Evolutionary conservation across 2,329 filamentous ascomycete species (phyloP).

Genomic region (Ceratocystis harringtonii): DNA sequence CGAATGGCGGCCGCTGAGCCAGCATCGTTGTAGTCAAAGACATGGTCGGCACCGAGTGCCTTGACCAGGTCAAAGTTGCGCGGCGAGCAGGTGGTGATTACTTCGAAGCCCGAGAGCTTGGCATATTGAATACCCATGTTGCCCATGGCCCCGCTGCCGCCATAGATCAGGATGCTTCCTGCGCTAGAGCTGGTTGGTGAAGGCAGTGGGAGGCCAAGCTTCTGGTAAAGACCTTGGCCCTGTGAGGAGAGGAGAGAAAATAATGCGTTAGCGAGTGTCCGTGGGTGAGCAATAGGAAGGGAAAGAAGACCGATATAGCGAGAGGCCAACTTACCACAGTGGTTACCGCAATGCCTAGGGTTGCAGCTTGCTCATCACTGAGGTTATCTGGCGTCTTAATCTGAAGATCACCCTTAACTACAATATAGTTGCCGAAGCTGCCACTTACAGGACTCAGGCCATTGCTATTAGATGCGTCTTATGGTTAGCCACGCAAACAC

Average conservation of each 20-base stretch:
- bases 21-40: constrained; percentile 32
- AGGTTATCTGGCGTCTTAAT: constrained; percentile 32
- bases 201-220: constrained; percentile 33
- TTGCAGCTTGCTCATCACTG: constrained; percentile 33
- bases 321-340: constrained; percentile 25
- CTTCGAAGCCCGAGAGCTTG: constrained; percentile 26
- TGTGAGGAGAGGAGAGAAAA: constrained; percentile 20
- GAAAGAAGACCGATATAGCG: background rate
- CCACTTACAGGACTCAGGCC: constrained; percentile 25
- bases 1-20: constrained; percentile 21
- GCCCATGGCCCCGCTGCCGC: constrained; percentile 38
- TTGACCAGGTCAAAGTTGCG: constrained; percentile 28
- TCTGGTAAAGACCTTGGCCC: constrained; percentile 36
- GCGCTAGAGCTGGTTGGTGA: constrained; percentile 24
- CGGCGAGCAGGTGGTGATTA: constrained; percentile 27
- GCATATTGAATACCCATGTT: constrained; percentile 31
- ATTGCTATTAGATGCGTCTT: constrained; percentile 18
- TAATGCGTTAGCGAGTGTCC: constrained; percentile 18
- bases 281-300: background rate
- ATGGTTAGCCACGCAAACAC: background rate
- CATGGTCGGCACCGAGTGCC: constrained; percentile 31
- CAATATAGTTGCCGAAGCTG: constrained; percentile 28
- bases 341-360: constrained; percentile 29
- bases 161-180: constrained; percentile 27
- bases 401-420: constrained; percentile 28